These are phyloP conservation scores for Nicotiana tabacum DNA, from an alignment of 257 asterid genomes.

Conservation along the genomic window DNA sequence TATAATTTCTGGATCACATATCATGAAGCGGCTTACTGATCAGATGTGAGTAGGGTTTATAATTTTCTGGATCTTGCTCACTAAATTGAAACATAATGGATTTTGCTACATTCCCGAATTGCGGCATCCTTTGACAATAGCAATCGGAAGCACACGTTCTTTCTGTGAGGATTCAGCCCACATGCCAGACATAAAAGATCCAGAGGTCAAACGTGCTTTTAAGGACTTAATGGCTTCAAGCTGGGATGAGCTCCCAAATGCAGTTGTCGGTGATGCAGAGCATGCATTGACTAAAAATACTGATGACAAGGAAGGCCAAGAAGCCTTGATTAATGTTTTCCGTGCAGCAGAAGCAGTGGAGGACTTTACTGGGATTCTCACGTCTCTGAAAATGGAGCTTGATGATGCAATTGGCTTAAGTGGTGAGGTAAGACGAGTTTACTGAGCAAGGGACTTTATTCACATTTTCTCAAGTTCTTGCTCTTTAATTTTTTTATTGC, in stretches of 20 bases:
- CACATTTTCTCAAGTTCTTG: conserved; percentile 4
- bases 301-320: conserved; percentile 76
- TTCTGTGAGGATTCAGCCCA: conserved; percentile 63
- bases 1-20: not conserved
- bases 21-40: not conserved
- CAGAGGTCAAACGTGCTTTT: conserved; percentile 55
- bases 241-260: conserved; percentile 76
- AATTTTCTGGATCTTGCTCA: not conserved
- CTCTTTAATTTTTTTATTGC: conserved; percentile 16
- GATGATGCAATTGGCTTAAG: conserved; percentile 81
- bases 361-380: conserved; percentile 73
- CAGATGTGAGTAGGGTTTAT: not conserved
- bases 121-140: conserved; percentile 1
- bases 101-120: not conserved
- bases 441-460: not conserved
- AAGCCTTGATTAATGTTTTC: conserved; percentile 59
- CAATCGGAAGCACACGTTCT: conserved; percentile 46
- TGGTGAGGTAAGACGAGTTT: conserved; percentile 65
- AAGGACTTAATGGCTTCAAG: conserved; percentile 82
- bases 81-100: not conserved
- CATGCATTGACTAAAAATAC: conserved; percentile 71
- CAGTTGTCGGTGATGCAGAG: conserved; percentile 57
- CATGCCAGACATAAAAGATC: conserved; percentile 63
- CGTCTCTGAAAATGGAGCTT: conserved; percentile 76
- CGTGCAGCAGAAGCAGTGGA: conserved; percentile 97